These are phyloP conservation scores for Phanerodontia chrysosporium DNA, from an alignment of 768 basidiomycete genomes.

Conservation along the genomic window DNA sequence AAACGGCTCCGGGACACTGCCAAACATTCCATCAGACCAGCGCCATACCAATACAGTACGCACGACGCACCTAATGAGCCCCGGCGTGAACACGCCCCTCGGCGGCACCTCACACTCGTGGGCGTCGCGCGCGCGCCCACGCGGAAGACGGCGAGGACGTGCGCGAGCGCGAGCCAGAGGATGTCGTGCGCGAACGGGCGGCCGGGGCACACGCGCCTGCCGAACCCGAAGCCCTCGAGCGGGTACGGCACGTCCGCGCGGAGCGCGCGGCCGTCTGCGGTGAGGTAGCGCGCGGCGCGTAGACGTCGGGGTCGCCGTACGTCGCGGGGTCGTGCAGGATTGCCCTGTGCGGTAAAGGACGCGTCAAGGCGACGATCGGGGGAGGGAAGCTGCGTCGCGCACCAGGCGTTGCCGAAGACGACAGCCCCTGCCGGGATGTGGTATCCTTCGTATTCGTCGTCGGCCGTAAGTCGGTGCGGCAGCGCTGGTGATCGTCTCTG, in stretches of 20 bases:
- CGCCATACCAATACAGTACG: too few relatives aligned
- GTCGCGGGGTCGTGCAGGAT: constrained; percentile 34
- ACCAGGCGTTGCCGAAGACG: constrained; percentile 1
- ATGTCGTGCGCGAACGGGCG: not conserved
- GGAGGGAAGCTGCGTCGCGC: not conserved
- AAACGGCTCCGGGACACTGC: too few relatives aligned
- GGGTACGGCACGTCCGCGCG: constrained; percentile 25
- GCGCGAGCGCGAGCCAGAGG: not conserved
- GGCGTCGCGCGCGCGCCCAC: not conserved
- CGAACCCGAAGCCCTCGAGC: constrained; percentile 27
- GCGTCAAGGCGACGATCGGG: not conserved
- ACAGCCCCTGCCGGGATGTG: not conserved
- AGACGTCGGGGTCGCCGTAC: constrained; percentile 30
- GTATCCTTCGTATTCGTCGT: constrained; percentile 2
- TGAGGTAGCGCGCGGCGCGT: constrained; percentile 39
- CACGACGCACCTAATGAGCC: not conserved
- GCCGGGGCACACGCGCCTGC: constrained; percentile 10
- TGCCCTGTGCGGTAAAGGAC: constrained; percentile 20
- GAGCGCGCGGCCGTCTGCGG: constrained; percentile 27
- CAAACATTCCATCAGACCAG: too few relatives aligned
- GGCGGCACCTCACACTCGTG: not conserved
- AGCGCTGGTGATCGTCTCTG: not conserved
- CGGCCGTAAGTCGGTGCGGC: not conserved
- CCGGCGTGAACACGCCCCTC: not conserved
- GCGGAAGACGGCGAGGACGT: not conserved